phyloP scores from a whole-genome alignment of 2,329 filamentous ascomycete species.

The Oidium heveae region DNA sequence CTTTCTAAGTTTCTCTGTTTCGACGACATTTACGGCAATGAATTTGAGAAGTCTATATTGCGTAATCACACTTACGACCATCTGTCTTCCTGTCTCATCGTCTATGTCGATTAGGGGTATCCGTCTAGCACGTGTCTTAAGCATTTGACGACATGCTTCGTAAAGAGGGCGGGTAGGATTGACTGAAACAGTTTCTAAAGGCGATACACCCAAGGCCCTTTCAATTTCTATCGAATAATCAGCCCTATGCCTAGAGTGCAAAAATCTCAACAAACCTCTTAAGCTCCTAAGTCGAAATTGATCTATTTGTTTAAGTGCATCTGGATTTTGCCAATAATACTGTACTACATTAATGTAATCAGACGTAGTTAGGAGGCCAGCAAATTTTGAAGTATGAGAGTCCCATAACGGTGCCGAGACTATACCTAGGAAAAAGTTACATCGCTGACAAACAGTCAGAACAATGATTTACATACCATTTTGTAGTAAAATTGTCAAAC shows the following conservation, averaged over 20 bases:
- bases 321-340: constrained; percentile 95
- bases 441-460: background rate
- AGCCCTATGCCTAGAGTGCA: constrained; percentile 4
- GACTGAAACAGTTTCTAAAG: constrained; percentile 88
- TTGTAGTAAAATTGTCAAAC: constrained; percentile 78
- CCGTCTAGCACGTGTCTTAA: constrained; percentile 72
- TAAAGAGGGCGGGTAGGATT: constrained; percentile 77
- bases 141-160: constrained; percentile 84
- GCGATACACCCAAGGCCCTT: constrained; percentile 69
- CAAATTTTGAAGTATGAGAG: constrained; percentile 75
- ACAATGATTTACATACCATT: constrained; percentile 37
- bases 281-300: constrained; percentile 83
- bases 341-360: constrained; percentile 98
- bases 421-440: constrained; percentile 37
- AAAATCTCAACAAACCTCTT: constrained; percentile 33
- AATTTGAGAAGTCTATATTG: constrained; percentile 98
- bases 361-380: constrained; percentile 77
- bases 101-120: constrained; percentile 88
- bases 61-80: constrained; percentile 89
- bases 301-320: constrained; percentile 70
- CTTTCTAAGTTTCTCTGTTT: constrained; percentile 70
- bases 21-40: constrained; percentile 75
- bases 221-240: constrained; percentile 48
- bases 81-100: constrained; percentile 75
- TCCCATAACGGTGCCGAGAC: constrained; percentile 96